Conservation (phyloP, 1,284 basidiomycete genomes). For the Melanopsichium pennsylvanicum region DNA sequence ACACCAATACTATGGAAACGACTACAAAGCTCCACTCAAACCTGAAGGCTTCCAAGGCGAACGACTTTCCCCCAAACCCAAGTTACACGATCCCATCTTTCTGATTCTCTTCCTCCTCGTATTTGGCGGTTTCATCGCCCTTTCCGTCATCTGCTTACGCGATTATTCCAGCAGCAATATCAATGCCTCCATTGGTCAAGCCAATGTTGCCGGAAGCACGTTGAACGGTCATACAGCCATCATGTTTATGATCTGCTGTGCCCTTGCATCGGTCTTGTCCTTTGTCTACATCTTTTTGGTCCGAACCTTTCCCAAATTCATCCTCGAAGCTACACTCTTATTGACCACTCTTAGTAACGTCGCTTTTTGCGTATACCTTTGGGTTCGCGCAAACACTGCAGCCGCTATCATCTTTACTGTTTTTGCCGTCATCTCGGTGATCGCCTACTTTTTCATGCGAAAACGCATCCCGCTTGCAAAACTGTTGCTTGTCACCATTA, state of each 20-base stretch:
- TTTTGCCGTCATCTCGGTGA: constrained; percentile 56
- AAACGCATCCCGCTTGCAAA: constrained; percentile 59
- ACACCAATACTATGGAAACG: constrained; percentile 44
- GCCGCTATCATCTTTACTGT: constrained; percentile 60
- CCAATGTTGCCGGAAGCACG: constrained; percentile 79
- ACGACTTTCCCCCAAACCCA: constrained; percentile 54
- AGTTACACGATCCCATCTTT: constrained; percentile 61
- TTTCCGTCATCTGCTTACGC: constrained; percentile 65
- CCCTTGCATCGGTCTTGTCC: constrained; percentile 71
- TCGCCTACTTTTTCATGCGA: constrained; percentile 60
- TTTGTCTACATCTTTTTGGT: constrained; percentile 71
- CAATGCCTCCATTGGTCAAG: constrained; percentile 33
- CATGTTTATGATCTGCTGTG: constrained; percentile 76
- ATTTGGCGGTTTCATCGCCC: constrained; percentile 65
- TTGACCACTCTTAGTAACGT: constrained; percentile 52
- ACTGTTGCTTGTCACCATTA: constrained; percentile 51
- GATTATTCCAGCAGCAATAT: constrained; percentile 36
- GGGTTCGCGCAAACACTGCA: constrained; percentile 47
- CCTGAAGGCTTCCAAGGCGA: constrained; percentile 56
- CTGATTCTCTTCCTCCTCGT: constrained; percentile 65
- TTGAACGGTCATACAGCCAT: constrained; percentile 75
- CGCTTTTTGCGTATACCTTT: constrained; percentile 51
- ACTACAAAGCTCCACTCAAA: constrained; percentile 49
- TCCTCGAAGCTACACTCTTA: constrained; percentile 55
- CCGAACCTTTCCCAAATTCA: constrained; percentile 76